These are phyloP conservation scores for Chrysosporium queenslandicum DNA, from an alignment of 2,329 filamentous ascomycete genomes.

Conservation along the genomic window DNA sequence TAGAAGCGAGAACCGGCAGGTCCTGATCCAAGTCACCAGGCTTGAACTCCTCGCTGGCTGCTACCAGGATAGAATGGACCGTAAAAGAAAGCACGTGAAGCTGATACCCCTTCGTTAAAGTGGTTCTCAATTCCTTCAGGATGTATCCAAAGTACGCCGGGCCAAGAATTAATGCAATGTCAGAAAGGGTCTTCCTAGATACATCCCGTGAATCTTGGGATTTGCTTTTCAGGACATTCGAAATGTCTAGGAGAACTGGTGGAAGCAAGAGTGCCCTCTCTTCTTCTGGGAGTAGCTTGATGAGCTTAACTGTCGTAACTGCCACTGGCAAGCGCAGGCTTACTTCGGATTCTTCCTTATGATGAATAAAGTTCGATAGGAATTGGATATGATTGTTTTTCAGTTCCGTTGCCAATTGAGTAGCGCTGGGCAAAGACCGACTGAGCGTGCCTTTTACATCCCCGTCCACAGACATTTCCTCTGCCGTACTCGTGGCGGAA, in stretches of 20 bases:
- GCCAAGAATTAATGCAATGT: constrained; percentile 72
- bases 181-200: constrained; percentile 74
- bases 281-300: constrained; percentile 65
- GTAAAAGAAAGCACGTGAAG: constrained; percentile 92
- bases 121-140: constrained; percentile 77
- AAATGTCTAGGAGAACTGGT: constrained; percentile 79
- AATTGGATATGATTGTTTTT: constrained; percentile 66
- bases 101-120: constrained; percentile 78
- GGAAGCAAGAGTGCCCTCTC: constrained; percentile 67
- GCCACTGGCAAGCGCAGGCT: constrained; percentile 86
- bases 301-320: constrained; percentile 75
- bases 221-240: constrained; percentile 82
- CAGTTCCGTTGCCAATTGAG: constrained; percentile 63
- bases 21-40: constrained; percentile 88
- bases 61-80: constrained; percentile 78
- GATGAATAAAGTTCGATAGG: constrained; percentile 73
- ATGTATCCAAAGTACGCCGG: constrained; percentile 80
- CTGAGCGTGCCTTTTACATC: constrained; percentile 41
- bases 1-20: constrained; percentile 61
- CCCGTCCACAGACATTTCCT: constrained; percentile 18
- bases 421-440: constrained; percentile 54
- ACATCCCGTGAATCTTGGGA: constrained; percentile 82
- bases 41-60: constrained; percentile 59
- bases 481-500: constrained; percentile 15
- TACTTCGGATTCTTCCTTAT: constrained; percentile 90